Percentiles rank a stretch among this genome's conserved stretches.
Conservation (phyloP, 2,329 filamentous ascomycete genomes). For the Aspergillus alliaceus region DNA sequence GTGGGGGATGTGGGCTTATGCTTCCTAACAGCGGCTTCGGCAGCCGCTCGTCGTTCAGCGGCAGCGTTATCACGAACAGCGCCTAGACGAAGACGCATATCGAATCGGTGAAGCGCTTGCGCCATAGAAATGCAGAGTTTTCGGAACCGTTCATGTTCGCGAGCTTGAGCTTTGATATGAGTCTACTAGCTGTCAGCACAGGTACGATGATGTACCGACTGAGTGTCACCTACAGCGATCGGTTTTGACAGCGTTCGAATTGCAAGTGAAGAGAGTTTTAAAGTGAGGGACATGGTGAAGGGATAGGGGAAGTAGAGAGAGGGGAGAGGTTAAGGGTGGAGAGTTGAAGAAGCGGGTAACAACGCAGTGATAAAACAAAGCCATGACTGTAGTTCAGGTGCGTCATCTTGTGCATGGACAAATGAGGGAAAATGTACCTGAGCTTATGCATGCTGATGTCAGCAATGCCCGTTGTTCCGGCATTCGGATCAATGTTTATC, state of each 20-base stretch:
- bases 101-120: conserved; percentile 63
- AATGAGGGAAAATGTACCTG: no score
- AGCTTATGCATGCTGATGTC: conserved; percentile 21
- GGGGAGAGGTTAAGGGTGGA: background rate
- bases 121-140: conserved; percentile 62
- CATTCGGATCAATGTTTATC: conserved; percentile 37
- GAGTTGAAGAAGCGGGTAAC: background rate
- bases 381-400: conserved; percentile 11
- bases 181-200: conserved; percentile 51
- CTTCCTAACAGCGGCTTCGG: conserved; percentile 55
- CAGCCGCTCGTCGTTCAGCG: conserved; percentile 47
- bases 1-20: conserved; percentile 56
- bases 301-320: background rate
- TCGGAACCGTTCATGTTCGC: conserved; percentile 67
- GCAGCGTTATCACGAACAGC: conserved; percentile 62
- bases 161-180: conserved; percentile 66
- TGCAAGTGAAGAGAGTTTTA: conserved; percentile 65
- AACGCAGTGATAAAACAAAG: background rate
- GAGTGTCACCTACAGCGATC: conserved; percentile 55
- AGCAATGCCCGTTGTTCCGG: conserved; percentile 28
- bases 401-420: no score
- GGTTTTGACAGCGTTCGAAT: conserved; percentile 68
- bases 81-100: conserved; percentile 68
- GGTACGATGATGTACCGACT: background rate
- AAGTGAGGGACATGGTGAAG: conserved; percentile 59